A percentile compares a stretch with the other conserved stretches of the same genome.
phyloP scores from a whole-genome alignment of 345 rosid genomes.

The Bruguiera sexangula region DNA sequence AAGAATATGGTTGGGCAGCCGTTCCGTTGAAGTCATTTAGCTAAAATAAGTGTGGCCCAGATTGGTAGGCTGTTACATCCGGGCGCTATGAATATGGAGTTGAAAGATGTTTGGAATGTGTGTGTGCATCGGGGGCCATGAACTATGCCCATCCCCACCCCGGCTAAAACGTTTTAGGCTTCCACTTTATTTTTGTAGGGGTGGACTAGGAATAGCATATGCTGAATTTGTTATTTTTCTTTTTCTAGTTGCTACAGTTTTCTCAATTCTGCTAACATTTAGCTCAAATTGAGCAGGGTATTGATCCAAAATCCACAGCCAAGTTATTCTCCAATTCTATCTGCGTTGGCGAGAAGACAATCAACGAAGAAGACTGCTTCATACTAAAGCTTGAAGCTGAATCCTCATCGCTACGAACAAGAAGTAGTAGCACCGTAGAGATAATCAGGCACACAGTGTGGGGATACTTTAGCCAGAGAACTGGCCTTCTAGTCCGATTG shows the following conservation, averaged over 20 bases:
- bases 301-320: constrained; percentile 82
- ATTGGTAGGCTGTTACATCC: too few species aligned
- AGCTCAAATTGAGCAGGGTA: constrained; percentile 49
- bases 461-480: constrained; percentile 93
- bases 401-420: constrained; percentile 46
- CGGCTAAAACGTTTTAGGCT: too few species aligned
- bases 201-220: too few species aligned
- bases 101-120: too few species aligned
- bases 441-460: constrained; percentile 75
- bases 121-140: too few species aligned
- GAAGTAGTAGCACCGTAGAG: constrained; percentile 69
- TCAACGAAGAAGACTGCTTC: constrained; percentile 74
- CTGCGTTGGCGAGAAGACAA: constrained; percentile 70
- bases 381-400: constrained; percentile 68
- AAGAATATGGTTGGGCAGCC: neutral
- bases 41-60: too few species aligned
- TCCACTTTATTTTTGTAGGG: too few species aligned
- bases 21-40: neutral
- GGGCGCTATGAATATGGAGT: too few species aligned
- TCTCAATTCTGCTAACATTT: neutral
- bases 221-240: neutral
- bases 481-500: constrained; percentile 69
- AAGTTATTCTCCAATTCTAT: constrained; percentile 58
- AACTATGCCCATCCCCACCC: too few species aligned
- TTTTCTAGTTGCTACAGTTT: neutral